A percentile compares a stretch with the other conserved stretches of the same genome.
Evolutionary conservation across 495 filamentous ascomycete species (phyloP).

Genomic region (Penicillium steckii): DNA sequence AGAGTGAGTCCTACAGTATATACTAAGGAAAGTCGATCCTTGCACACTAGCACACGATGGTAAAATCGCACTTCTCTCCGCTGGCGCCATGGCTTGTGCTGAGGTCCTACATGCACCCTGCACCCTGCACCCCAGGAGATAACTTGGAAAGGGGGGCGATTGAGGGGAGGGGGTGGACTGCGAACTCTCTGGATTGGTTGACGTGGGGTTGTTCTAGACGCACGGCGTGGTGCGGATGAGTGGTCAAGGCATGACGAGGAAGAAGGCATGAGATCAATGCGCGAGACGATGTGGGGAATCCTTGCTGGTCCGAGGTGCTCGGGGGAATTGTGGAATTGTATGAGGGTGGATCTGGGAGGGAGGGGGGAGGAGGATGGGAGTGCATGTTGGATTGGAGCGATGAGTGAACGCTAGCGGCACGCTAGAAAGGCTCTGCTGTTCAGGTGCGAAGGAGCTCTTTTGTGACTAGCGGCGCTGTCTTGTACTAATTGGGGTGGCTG

Average conservation of each 20-base stretch:
- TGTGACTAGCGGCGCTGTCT: background rate
- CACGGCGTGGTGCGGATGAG: background rate
- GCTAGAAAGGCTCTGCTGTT: background rate
- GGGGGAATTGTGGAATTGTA: conserved; percentile 18
- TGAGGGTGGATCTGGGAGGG: background rate
- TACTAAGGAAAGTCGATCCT: too few relatives aligned
- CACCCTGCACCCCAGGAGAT: background rate
- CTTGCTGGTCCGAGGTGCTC: conserved; percentile 6
- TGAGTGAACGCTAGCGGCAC: background rate
- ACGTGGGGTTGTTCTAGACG: conserved; percentile 2
- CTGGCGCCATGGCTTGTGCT: background rate
- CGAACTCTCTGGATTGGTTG: background rate
- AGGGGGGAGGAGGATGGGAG: background rate
- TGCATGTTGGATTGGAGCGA: background rate
- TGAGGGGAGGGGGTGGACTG: background rate
- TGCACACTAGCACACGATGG: background rate
- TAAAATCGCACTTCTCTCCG: background rate
- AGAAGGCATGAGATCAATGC: conserved; percentile 10
- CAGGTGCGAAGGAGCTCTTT: background rate
- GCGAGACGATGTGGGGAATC: conserved; percentile 16
- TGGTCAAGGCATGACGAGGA: background rate
- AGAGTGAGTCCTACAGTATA: too few relatives aligned
- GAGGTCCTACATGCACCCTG: background rate
- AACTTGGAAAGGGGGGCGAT: background rate
- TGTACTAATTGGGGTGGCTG: background rate